These are phyloP conservation scores for Neurospora sp. DNA, from an alignment of 495 filamentous ascomycete species.

Conservation along the genomic window DNA sequence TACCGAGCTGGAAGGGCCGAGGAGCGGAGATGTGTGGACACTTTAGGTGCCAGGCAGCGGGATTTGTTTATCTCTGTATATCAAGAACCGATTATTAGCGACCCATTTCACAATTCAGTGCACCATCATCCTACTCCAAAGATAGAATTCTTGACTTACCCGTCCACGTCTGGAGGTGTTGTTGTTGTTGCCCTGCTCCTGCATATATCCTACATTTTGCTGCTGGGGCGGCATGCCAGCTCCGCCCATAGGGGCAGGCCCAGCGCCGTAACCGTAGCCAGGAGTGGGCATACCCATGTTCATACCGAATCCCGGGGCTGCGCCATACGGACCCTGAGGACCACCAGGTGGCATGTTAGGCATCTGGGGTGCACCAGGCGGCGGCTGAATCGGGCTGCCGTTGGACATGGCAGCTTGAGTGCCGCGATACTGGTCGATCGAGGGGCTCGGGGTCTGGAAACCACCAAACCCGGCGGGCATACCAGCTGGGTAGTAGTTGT, in stretches of 20 bases:
- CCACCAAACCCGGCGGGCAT: conserved; percentile 34
- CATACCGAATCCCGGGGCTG: conserved; percentile 40
- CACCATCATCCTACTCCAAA: background rate
- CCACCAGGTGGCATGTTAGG: conserved; percentile 14
- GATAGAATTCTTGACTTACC: conserved; percentile 28
- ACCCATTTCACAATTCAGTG: background rate
- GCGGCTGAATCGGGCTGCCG: conserved; percentile 37
- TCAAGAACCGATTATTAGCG: background rate
- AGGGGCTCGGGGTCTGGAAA: conserved; percentile 35
- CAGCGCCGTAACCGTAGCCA: conserved; percentile 32
- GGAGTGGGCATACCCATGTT: conserved; percentile 35
- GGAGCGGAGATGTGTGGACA: background rate
- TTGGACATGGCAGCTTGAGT: conserved; percentile 25
- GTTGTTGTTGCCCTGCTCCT: conserved; percentile 27
- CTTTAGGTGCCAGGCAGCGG: background rate
- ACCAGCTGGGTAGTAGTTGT: conserved; percentile 40
- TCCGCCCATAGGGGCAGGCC: conserved; percentile 7
- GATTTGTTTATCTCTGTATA: background rate
- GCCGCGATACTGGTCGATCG: conserved; percentile 40
- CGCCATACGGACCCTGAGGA: conserved; percentile 26
- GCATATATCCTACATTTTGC: conserved; percentile 36
- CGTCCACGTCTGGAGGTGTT: conserved; percentile 42
- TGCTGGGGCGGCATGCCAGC: background rate
- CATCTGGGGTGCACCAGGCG: conserved; percentile 19
- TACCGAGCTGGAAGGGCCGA: background rate